Conservation (phyloP, 73 alveolate species). For the Diophrys sp. region DNA sequence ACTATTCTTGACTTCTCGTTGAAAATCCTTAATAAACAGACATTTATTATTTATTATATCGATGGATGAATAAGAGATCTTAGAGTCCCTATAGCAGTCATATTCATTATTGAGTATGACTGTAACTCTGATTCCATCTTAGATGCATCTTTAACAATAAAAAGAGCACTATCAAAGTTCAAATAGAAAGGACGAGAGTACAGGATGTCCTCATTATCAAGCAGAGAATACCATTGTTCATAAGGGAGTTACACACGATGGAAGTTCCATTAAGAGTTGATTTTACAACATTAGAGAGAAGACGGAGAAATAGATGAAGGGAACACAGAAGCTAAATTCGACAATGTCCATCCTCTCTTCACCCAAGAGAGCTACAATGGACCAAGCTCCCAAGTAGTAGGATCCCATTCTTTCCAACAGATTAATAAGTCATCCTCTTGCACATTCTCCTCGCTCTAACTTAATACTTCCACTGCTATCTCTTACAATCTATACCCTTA, state of each 20-base stretch:
- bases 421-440: slow-evolving; percentile 24
- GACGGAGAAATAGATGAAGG: slow-evolving; percentile 30
- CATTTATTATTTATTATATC: not conserved
- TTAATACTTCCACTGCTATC: slow-evolving; percentile 18
- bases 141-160: slow-evolving; percentile 37
- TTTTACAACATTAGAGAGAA: slow-evolving; percentile 29
- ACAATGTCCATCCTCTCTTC: slow-evolving; percentile 17
- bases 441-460: slow-evolving; percentile 7
- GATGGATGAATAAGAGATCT: too few species aligned
- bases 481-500: slow-evolving; percentile 27
- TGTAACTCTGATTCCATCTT: slow-evolving; percentile 14
- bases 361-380: slow-evolving; percentile 24
- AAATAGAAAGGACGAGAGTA: slow-evolving; percentile 27
- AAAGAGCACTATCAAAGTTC: slow-evolving; percentile 34
- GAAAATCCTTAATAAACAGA: not conserved
- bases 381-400: slow-evolving; percentile 40
- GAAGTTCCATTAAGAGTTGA: slow-evolving; percentile 24
- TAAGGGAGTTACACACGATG: slow-evolving; percentile 36
- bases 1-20: not conserved
- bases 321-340: slow-evolving; percentile 14
- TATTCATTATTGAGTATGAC: too few species aligned
- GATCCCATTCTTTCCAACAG: slow-evolving; percentile 49
- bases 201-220: slow-evolving; percentile 6
- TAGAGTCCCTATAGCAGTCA: too few species aligned
- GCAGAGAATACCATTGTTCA: slow-evolving; percentile 38